Evolutionary conservation across 2,329 filamentous ascomycete genomes (phyloP).

Genomic region (Pseudogymnoascus verrucosus): DNA sequence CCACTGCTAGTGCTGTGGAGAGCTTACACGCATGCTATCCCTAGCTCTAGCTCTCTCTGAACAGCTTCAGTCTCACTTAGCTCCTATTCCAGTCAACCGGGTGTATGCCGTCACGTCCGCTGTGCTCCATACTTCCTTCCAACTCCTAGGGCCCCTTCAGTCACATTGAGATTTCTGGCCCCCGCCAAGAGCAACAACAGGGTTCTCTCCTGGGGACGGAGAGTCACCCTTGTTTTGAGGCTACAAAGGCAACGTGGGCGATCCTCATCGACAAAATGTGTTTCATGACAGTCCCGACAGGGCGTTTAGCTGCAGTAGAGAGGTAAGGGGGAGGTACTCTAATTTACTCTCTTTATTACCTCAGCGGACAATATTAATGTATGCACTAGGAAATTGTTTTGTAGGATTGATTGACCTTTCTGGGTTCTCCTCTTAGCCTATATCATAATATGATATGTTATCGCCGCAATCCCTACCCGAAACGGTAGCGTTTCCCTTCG

Average conservation of each 20-base stretch:
- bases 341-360: not conserved
- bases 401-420: not conserved
- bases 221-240: not conserved
- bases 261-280: not conserved
- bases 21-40: not conserved
- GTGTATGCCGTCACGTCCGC: not conserved
- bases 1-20: not conserved
- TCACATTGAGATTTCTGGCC: not conserved
- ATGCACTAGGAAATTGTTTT: not conserved
- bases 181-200: not conserved
- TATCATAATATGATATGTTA: not conserved
- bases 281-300: not conserved
- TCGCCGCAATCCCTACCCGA: not conserved
- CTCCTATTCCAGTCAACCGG: not conserved
- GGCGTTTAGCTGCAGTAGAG: not conserved
- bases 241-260: not conserved
- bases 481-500: not conserved
- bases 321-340: not conserved
- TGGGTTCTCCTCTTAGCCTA: not conserved
- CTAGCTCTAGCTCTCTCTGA: not conserved
- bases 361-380: not conserved
- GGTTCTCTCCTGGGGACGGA: not conserved
- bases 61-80: not conserved
- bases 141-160: not conserved
- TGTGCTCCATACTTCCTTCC: not conserved